Evolutionary conservation across 805 yeast genomes (phyloP).

Genomic region (Myxozyma sirexii): DNA sequence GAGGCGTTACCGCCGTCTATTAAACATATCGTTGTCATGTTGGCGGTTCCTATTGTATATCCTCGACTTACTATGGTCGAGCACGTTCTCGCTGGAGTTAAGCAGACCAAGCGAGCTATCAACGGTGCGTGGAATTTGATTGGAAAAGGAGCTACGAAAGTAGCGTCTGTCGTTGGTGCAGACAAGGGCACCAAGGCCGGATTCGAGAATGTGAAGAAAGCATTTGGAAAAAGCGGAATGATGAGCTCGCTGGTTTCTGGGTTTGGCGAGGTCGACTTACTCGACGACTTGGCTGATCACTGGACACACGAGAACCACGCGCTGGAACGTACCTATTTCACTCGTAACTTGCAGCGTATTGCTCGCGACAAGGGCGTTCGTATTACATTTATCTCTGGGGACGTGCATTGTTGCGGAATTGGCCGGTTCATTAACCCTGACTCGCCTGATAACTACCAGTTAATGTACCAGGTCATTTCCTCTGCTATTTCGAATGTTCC

Average conservation of each 20-base stretch:
- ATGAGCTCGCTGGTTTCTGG: constrained; percentile 80
- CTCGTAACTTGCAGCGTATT: constrained; percentile 63
- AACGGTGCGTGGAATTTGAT: constrained; percentile 34
- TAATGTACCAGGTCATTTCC: constrained; percentile 56
- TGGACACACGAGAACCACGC: constrained; percentile 94
- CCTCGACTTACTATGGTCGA: constrained; percentile 94
- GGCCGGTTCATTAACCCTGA: constrained; percentile 67
- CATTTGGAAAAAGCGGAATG: constrained; percentile 45
- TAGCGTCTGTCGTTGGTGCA: constrained; percentile 65
- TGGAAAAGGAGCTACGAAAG: constrained; percentile 37
- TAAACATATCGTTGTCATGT: constrained; percentile 76
- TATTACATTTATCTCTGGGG: constrained; percentile 86
- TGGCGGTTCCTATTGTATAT: constrained; percentile 94
- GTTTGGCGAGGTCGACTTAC: constrained; percentile 85
- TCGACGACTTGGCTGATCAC: constrained; percentile 93
- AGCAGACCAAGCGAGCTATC: constrained; percentile 43
- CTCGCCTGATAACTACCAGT: constrained; percentile 70
- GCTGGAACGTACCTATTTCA: constrained; percentile 72
- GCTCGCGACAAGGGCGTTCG: constrained; percentile 68
- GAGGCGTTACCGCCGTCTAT: constrained; percentile 59
- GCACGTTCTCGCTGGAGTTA: constrained; percentile 56
- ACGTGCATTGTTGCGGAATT: constrained; percentile 85
- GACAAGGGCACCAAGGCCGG: constrained; percentile 35
- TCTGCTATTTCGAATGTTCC: constrained; percentile 93
- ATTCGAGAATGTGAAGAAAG: constrained; percentile 41